phyloP scores from a whole-genome alignment of 2,329 filamentous ascomycete genomes.

The Penicillium occitanis region DNA sequence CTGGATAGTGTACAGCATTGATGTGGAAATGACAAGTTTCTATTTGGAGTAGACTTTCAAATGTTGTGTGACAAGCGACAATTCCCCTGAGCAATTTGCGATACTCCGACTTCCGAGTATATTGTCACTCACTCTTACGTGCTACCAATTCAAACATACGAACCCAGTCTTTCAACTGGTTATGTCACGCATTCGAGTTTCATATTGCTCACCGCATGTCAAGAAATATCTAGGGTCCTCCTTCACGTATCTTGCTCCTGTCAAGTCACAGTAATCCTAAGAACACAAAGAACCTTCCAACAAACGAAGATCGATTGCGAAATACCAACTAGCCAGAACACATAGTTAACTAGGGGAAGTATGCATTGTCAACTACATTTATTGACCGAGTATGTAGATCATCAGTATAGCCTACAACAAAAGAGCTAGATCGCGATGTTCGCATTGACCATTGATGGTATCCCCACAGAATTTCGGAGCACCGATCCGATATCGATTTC shows the following conservation, averaged over 20 bases:
- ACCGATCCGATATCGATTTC: conserved; percentile 2
- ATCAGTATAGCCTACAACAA: too few relatives aligned
- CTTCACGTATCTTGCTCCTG: neutral
- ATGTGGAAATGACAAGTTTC: neutral
- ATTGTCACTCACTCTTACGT: neutral
- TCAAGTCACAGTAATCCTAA: neutral
- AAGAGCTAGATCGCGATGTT: neutral
- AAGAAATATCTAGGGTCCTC: too few relatives aligned
- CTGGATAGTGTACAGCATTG: neutral
- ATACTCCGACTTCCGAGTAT: conserved; percentile 8
- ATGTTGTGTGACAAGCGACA: neutral
- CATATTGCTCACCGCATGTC: neutral
- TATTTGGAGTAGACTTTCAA: neutral
- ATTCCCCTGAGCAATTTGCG: neutral
- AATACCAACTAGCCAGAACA: neutral
- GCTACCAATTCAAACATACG: neutral
- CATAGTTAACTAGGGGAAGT: neutral
- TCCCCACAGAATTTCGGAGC: conserved; percentile 1
- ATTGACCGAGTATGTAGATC: neutral
- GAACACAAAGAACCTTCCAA: neutral
- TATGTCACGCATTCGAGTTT: neutral
- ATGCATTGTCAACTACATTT: neutral
- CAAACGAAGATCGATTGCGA: neutral
- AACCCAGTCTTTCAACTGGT: neutral
- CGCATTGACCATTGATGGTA: neutral